Percentiles rank a stretch among this genome's conserved stretches.
Conservation (phyloP, 768 basidiomycete genomes). For the Boletellus emodensis region DNA sequence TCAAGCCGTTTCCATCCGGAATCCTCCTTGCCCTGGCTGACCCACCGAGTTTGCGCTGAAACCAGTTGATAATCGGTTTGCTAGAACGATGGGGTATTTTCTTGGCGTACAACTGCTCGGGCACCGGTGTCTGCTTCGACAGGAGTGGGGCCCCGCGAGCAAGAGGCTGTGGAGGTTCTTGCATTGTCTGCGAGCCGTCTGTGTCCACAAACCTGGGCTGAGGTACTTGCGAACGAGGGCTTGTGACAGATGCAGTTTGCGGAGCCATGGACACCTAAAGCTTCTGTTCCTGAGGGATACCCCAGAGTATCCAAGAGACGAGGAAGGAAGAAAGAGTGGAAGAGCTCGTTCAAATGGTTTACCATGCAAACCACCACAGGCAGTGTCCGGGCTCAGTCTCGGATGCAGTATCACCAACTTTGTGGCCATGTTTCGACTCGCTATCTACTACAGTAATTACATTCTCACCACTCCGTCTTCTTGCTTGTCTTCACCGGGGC, state of each 20-base stretch:
- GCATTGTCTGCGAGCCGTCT: conserved; percentile 10
- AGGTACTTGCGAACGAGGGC: conserved; percentile 10
- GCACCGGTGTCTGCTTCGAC: conserved; percentile 23
- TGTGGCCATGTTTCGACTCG: neutral
- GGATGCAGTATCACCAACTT: conserved; percentile 13
- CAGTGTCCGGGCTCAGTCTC: conserved; percentile 9
- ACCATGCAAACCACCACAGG: conserved; percentile 6
- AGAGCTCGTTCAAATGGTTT: conserved; percentile 2
- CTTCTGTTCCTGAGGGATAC: neutral
- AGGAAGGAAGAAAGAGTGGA: neutral
- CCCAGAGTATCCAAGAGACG: conserved; percentile 1
- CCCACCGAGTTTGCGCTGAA: conserved; percentile 80
- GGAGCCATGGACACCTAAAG: conserved; percentile 15
- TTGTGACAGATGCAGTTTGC: conserved; percentile 9
- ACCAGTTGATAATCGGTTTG: conserved; percentile 87
- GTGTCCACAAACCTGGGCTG: conserved; percentile 11
- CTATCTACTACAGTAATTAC: neutral
- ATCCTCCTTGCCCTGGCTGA: conserved; percentile 55
- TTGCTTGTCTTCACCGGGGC: conserved; percentile 34
- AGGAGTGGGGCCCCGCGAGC: conserved; percentile 17
- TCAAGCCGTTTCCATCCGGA: conserved; percentile 29
- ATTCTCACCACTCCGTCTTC: conserved; percentile 68
- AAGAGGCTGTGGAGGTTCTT: conserved; percentile 13
- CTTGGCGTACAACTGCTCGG: conserved; percentile 44
- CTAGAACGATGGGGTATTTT: conserved; percentile 66